Base-by-base conservation (phyloP, 768 basidiomycete species). In the Trametes villosa region DNA sequence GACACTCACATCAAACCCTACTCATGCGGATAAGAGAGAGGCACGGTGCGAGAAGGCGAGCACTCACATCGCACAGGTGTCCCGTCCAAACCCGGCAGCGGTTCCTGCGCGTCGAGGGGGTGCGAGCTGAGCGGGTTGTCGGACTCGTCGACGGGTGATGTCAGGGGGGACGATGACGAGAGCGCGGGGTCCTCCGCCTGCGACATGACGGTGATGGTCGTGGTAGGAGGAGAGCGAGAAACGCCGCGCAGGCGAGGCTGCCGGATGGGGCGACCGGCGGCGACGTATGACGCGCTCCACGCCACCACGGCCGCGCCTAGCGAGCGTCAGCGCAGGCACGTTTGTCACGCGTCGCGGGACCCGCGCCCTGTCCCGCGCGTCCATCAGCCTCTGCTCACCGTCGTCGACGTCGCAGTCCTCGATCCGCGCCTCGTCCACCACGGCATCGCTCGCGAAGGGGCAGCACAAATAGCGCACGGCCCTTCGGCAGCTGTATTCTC, bases 1-100 rank as follows among this genome's bases (percentile, higher is more conserved):
- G 78, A 93, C 91, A 86, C 91, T 66, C 78, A 93, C 91, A 80
- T 92, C 91, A 77, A 89, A 93, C 91, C 91, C 91, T 92, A 62
- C 38, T 33, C 41, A 33, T 47, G 45, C 44, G 54, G 12, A 18
- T 31, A 33, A 59, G 27, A 59, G 53, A 49, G 24, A n/a, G 36
- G 41, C 8, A 27, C 20, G 47, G 30, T 41, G 59, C 62, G 67
- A 31, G 57, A 66, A 54, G 59, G 33, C 11, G 31, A 8, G 53
- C 48, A 83, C 91, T 79, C 77, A 93, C 92, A 94, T 67, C 89
- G 83, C 58, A 94, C 91, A 42, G 92, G 91, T 33, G 80, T 75
- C 26, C 91, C 91, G 72, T 87, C 75, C 26, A 92, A 60, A 34
- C 91, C 91, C 54, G 91, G 91, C 55, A 58, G 80, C n/a, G 89